phyloP scores from a whole-genome alignment of 2,329 filamentous ascomycete genomes.

The Pseudopyrenochaeta lycopersici region DNA sequence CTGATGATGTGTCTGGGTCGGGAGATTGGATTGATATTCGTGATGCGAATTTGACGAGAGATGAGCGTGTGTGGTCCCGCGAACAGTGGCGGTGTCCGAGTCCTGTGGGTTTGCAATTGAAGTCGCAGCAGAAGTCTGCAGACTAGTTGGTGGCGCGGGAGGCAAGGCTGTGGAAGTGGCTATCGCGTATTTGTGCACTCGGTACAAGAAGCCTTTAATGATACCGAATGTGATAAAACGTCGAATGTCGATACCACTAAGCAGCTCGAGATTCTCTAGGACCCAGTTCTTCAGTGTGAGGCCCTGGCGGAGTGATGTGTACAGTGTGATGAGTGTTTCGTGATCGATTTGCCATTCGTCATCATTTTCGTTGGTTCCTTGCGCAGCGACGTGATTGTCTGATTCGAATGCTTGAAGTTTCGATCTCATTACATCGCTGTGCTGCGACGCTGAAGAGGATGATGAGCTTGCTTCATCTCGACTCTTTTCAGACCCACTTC shows the following conservation, averaged over 20 bases:
- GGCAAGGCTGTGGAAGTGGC: slow-evolving; percentile 47
- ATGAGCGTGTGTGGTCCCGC: slow-evolving; percentile 19
- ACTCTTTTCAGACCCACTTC: slow-evolving; percentile 28
- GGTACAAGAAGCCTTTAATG: slow-evolving; percentile 93
- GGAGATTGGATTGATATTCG: slow-evolving; percentile 12
- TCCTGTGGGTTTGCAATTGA: slow-evolving; percentile 24
- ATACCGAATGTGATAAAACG: slow-evolving; percentile 94
- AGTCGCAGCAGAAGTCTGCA: slow-evolving; percentile 30
- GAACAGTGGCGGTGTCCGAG: slow-evolving; percentile 27
- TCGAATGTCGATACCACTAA: slow-evolving; percentile 84
- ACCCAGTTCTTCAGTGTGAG: slow-evolving; percentile 90
- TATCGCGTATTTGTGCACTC: slow-evolving; percentile 90
- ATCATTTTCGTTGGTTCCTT: slow-evolving; percentile 17
- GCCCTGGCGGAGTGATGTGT: slow-evolving; percentile 83
- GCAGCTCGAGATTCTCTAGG: slow-evolving; percentile 73
- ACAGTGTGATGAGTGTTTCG: slow-evolving; percentile 75
- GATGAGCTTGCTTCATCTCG: slow-evolving; percentile 30
- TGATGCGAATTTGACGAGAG: slow-evolving; percentile 8
- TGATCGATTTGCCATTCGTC: slow-evolving; percentile 30
- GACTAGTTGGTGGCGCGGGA: slow-evolving; percentile 36
- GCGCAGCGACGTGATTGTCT: slow-evolving; percentile 11
- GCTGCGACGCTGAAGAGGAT: slow-evolving; percentile 32
- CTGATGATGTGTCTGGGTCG: slow-evolving; percentile 18
- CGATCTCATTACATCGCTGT: slow-evolving; percentile 22
- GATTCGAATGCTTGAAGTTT: slow-evolving; percentile 23